Conservation (phyloP, 371 early-diverging fungal genomes). For the Mortierella sp. region DNA sequence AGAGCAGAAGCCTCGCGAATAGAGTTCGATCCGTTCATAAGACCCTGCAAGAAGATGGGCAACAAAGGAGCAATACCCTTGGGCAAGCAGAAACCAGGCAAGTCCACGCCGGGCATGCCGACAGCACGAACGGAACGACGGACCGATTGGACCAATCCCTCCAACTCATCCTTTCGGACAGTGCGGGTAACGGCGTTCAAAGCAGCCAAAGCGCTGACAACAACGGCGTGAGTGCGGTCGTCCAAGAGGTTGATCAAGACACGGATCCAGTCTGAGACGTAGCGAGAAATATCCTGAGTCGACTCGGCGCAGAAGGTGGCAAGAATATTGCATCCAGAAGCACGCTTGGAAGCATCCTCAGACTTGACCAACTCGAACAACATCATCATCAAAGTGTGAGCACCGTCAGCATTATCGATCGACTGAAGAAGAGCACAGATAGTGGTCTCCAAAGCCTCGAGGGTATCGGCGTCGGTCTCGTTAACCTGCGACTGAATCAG, state of each 20-base stretch:
- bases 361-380: constrained; percentile 77
- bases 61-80: constrained; percentile 94
- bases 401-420: constrained; percentile 83
- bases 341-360: constrained; percentile 67
- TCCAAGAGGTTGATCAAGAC: constrained; percentile 79
- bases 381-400: constrained; percentile 78
- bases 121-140: constrained; percentile 77
- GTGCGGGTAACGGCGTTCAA: constrained; percentile 85
- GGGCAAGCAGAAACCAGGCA: constrained; percentile 92
- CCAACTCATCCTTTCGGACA: constrained; percentile 88
- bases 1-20: constrained; percentile 90
- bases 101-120: constrained; percentile 70
- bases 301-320: constrained; percentile 79
- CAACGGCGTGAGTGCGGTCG: constrained; percentile 69
- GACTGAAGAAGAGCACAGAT: constrained; percentile 75
- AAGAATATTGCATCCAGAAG: constrained; percentile 71
- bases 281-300: constrained; percentile 74
- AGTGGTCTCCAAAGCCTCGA: constrained; percentile 77
- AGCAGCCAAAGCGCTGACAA: constrained; percentile 84
- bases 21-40: constrained; percentile 90
- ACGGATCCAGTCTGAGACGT: constrained; percentile 88
- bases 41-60: constrained; percentile 94
- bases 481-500: constrained; percentile 79
- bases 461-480: constrained; percentile 78
- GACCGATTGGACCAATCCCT: constrained; percentile 81